Base-by-base conservation (phyloP, 2,329 filamentous ascomycete species). In the Calycina marina region DNA sequence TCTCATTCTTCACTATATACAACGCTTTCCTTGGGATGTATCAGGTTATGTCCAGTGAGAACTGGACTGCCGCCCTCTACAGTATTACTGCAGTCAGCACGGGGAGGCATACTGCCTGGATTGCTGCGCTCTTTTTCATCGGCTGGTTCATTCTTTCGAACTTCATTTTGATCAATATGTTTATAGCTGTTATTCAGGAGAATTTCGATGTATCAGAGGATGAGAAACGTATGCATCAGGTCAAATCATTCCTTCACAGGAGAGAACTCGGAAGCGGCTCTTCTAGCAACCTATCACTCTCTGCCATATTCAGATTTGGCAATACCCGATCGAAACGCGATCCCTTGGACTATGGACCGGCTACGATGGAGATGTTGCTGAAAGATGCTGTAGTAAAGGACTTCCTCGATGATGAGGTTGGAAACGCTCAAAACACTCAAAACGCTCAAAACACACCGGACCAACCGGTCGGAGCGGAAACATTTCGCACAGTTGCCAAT, bases 161-260 rank as follows among this genome's bases (percentile, higher is more conserved):
- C 55, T 88, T 96, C 53, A 93, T 98, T 58, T 71, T 96, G 40
- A 61, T 98, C 61, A 98, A 96, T 52, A 98, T 98, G 90, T 98
- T 98, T 64, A 96, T 98, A 81, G 90, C 90, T 65, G 90, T 98
- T 59, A 98, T 98, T 43, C 90, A 98, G 56, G 90, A 98, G 53
- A 98, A 93, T 50, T 98, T 98, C 53, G 90, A 98, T 57, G 85
- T 98, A 15, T 93, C 86, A 3, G 90, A 98, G 54, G 92, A 98
- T 52, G 86, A 96, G 55, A 98, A 98, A 58, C 84, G 92, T 13
- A 60, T 96, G 40, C 84, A 96, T 53, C 92, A 98, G 57, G 86
- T 98, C 39, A 88, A 86, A 49, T 83, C 88, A 1, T 98, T 96
- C 47, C 62, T 98, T 27, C 83, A 93, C 50, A 76, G 86, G 45